These are phyloP conservation scores for Pseudogymnoascus sp. DNA, from an alignment of 2,329 filamentous ascomycete species.

Conservation along the genomic window DNA sequence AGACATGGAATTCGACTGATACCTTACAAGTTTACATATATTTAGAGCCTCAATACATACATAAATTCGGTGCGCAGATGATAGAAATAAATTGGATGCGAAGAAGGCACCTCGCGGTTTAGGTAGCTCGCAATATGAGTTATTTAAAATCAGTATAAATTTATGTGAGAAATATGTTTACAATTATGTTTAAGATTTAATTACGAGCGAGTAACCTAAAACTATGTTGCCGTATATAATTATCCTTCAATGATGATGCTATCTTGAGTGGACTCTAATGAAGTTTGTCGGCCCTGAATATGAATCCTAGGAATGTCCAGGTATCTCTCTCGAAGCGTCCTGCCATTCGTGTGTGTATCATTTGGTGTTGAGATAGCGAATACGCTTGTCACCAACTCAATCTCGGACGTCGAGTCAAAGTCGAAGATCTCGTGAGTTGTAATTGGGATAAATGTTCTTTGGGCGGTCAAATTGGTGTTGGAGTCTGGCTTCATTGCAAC, in stretches of 20 bases:
- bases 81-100: neutral
- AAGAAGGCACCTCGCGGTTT: neutral
- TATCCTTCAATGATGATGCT: neutral
- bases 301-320: neutral
- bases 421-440: constrained; percentile 8
- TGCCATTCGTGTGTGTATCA: neutral
- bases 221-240: neutral
- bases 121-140: neutral
- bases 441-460: constrained; percentile 11
- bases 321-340: neutral
- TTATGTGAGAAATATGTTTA: neutral
- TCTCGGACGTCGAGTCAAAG: neutral
- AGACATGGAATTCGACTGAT: neutral
- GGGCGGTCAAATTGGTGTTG: constrained; percentile 13
- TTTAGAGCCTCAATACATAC: neutral
- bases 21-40: neutral
- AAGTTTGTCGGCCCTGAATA: neutral
- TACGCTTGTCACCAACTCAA: constrained; percentile 6
- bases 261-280: neutral
- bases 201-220: neutral
- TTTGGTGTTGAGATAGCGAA: constrained; percentile 6
- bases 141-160: neutral
- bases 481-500: constrained; percentile 10
- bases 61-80: neutral
- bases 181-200: neutral